These are phyloP conservation scores for Coemansia sp. DNA, from an alignment of 192 early-diverging fungal genomes.

Conservation along the genomic window DNA sequence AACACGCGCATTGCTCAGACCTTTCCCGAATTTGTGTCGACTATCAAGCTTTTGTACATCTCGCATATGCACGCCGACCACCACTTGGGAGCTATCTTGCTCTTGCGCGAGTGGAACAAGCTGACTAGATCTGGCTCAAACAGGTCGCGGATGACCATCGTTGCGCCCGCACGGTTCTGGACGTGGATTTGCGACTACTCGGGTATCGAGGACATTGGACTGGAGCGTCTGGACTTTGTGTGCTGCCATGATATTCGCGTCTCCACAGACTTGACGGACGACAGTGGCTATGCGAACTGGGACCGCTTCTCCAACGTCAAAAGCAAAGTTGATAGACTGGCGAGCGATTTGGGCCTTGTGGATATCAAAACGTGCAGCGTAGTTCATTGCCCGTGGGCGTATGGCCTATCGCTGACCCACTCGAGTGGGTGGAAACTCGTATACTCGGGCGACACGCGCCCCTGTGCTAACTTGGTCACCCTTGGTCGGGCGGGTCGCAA, in stretches of 20 bases:
- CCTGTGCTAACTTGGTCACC: constrained; percentile 67
- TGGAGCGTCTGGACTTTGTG: constrained; percentile 46
- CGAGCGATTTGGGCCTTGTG: constrained; percentile 52
- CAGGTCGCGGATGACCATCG: constrained; percentile 29
- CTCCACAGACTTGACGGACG: neutral
- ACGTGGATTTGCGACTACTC: constrained; percentile 50
- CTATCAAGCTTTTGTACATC: constrained; percentile 75
- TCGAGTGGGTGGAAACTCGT: constrained; percentile 73
- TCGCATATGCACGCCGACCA: constrained; percentile 99
- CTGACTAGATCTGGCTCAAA: constrained; percentile 32
- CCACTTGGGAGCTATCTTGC: constrained; percentile 77
- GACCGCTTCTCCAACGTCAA: neutral
- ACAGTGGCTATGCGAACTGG: neutral
- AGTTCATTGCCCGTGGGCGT: constrained; percentile 81
- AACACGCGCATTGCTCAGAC: constrained; percentile 41
- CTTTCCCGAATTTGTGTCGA: constrained; percentile 55
- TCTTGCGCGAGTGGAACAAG: constrained; percentile 72
- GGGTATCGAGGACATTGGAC: constrained; percentile 49
- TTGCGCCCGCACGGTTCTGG: constrained; percentile 53
- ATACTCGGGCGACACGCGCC: constrained; percentile 94
- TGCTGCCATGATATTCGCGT: constrained; percentile 36
- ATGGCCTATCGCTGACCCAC: constrained; percentile 72
- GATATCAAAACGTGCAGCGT: constrained; percentile 68
- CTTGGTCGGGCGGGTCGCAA: constrained; percentile 61
- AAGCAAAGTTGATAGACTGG: constrained; percentile 9